Base-by-base conservation (phyloP, 106 monocot genomes). In the Dendrobium catenatum region DNA sequence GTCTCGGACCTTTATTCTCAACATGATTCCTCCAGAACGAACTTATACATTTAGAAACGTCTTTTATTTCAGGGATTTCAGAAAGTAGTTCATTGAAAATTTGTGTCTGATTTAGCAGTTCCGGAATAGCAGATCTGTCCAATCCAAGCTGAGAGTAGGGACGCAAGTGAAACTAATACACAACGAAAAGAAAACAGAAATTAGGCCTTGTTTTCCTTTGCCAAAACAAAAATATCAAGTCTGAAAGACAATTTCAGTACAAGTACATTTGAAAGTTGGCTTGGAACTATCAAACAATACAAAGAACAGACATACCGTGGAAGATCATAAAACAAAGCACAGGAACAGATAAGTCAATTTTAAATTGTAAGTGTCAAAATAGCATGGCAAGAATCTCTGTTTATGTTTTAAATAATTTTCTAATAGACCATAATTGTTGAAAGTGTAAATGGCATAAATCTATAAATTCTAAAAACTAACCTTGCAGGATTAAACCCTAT, bases 51-150 rank as follows among this genome's bases (percentile, higher is more conserved):
- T 88, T 79, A 7, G 89, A 85, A 91, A 89, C 81, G 77, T 93
- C 87, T 79, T 59, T 80, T 72, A 95, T 88, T 88, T 99, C 99
- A 61, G 95, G 99, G 51, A 99, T 95, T 79, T 93, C 93, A 72
- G 88, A 85, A 73, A 91, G 74, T 66, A 99, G 93, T 56, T 99
- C 95, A 46, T 84, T 73, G 16, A 95, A 67, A 77, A 95, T 88
- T 54, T 87, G 82, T 48, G 61, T 31, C 48, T 82, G 81, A 75
- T 80, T 90, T n/a, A 84, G 44, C 26, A 43, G 43, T 68, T 31
- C 83, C 77, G 99, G 93, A 76, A 95, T 87, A 56, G 74, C 78
- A 73, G 95, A 91, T 83, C 75, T 85, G 73, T 99, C 99, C 81
- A 93, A 51, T 2, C 99, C 99, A 43, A 95, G 81, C 56, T 88